A percentile compares a stretch with the other conserved stretches of the same genome.
phyloP scores from a whole-genome alignment of 2,329 filamentous ascomycete species.

The Penicillium digitatum region DNA sequence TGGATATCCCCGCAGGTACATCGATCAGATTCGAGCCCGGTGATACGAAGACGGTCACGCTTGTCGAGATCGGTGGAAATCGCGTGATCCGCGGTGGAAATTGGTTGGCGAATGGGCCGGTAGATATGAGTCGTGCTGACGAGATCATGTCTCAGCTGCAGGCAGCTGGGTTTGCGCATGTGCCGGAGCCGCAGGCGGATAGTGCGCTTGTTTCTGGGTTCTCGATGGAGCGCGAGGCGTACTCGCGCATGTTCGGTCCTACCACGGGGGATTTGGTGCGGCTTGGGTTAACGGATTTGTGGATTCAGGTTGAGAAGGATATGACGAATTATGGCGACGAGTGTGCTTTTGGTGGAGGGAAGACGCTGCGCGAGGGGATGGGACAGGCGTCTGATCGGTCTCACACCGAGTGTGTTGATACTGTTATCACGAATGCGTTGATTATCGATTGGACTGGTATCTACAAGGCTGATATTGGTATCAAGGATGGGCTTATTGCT shows the following conservation, averaged over 20 bases:
- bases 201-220: conserved; percentile 56
- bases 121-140: conserved; percentile 61
- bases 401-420: conserved; percentile 70
- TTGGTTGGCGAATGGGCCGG: conserved; percentile 65
- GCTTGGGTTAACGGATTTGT: conserved; percentile 78
- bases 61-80: conserved; percentile 82
- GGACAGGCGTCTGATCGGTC: conserved; percentile 77
- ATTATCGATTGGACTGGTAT: conserved; percentile 90
- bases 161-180: conserved; percentile 72
- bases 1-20: conserved; percentile 88
- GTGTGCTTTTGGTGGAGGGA: conserved; percentile 91
- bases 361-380: conserved; percentile 92
- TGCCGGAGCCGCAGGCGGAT: conserved; percentile 60
- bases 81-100: conserved; percentile 83
- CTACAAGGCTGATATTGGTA: conserved; percentile 93
- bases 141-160: conserved; percentile 66
- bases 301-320: conserved; percentile 86
- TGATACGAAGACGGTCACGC: conserved; percentile 80
- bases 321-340: conserved; percentile 83
- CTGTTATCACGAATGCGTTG: conserved; percentile 83
- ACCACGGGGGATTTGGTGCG: conserved; percentile 83
- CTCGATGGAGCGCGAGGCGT: conserved; percentile 72
- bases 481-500: conserved; percentile 80
- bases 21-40: conserved; percentile 92
- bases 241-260: conserved; percentile 86